Conservation (phyloP, 768 basidiomycete genomes). For the Kwoniella europaea region DNA sequence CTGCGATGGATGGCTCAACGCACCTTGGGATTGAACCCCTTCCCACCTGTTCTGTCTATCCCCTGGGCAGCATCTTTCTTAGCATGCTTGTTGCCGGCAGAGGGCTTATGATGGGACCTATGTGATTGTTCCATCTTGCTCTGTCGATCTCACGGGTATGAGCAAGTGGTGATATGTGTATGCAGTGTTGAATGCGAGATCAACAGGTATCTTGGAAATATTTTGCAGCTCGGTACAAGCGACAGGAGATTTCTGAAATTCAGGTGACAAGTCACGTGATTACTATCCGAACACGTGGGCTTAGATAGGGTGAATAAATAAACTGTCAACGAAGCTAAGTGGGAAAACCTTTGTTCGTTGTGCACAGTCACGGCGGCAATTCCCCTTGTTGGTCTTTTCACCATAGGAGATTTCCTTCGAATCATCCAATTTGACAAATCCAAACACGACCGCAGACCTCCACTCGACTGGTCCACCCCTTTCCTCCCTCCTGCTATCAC, state of each 20-base stretch:
- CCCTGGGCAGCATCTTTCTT: constrained; percentile 71
- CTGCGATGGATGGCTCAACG: no score
- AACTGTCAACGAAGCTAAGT: neutral
- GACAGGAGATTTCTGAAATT: neutral
- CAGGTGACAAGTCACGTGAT: neutral
- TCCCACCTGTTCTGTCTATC: constrained; percentile 71
- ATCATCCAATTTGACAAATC: neutral
- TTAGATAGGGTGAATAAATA: neutral
- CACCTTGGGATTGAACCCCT: constrained; percentile 90
- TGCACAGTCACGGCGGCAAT: constrained; percentile 5
- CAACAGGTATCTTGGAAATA: neutral
- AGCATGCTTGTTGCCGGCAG: constrained; percentile 72
- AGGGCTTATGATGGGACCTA: constrained; percentile 78
- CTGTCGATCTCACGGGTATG: neutral
- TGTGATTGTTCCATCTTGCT: constrained; percentile 67
- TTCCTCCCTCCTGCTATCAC: neutral
- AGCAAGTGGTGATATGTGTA: neutral
- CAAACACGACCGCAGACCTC: constrained; percentile 20
- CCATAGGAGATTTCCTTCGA: neutral
- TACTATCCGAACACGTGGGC: neutral
- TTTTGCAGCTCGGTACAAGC: neutral
- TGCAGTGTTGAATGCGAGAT: neutral
- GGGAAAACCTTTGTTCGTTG: neutral
- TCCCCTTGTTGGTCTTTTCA: neutral
- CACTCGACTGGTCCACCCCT: constrained; percentile 45